Conservation (phyloP, 2,329 filamentous ascomycete genomes). For the Didymosphaeria variabile region DNA sequence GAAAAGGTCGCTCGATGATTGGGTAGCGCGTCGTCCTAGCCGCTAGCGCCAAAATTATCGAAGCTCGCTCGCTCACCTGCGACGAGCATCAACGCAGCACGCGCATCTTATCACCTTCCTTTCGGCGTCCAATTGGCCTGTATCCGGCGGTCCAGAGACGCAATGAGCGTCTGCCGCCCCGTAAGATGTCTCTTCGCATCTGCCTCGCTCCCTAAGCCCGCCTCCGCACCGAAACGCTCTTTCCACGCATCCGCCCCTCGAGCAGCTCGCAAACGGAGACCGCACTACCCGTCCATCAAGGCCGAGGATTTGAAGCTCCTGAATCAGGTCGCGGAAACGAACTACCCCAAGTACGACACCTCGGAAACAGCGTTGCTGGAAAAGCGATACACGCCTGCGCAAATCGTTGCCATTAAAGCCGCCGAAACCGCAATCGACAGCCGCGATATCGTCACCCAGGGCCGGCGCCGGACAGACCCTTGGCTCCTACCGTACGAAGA, state of each 20-base stretch:
- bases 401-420: constrained; percentile 82
- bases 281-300: constrained; percentile 56
- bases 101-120: constrained; percentile 20
- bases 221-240: constrained; percentile 47
- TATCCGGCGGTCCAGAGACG: constrained; percentile 26
- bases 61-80: constrained; percentile 28
- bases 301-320: constrained; percentile 51
- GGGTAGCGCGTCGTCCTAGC: constrained; percentile 36
- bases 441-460: constrained; percentile 77
- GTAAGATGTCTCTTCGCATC: constrained; percentile 53
- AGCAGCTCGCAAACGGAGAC: constrained; percentile 47
- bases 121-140: constrained; percentile 34
- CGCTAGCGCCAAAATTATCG: constrained; percentile 30
- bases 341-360: constrained; percentile 71
- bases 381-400: constrained; percentile 78
- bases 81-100: constrained; percentile 20
- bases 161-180: constrained; percentile 55
- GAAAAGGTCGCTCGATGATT: constrained; percentile 35
- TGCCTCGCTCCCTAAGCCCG: constrained; percentile 38
- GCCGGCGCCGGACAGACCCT: constrained; percentile 74
- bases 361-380: constrained; percentile 58
- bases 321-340: constrained; percentile 38
- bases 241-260: constrained; percentile 52
- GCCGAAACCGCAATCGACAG: constrained; percentile 80
- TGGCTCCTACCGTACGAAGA: constrained; percentile 75